Evolutionary conservation across 305 asterid genomes (phyloP).

Genomic region (Fraxinus latifolia): DNA sequence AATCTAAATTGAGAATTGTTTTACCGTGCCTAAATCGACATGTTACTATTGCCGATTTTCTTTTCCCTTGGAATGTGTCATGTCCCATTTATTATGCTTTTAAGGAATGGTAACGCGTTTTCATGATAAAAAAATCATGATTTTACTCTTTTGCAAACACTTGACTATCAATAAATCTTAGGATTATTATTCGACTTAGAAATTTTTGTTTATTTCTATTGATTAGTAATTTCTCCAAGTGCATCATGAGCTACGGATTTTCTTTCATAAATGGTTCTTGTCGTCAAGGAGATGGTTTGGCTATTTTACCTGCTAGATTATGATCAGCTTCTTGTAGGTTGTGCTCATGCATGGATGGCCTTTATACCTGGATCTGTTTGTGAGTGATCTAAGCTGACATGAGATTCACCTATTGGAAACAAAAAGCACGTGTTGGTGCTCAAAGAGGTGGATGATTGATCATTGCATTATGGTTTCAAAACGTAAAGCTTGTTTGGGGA

Average conservation of each 20-base stretch:
- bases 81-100: background rate
- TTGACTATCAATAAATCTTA: background rate
- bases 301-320: background rate
- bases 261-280: background rate
- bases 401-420: background rate
- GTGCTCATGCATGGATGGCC: background rate
- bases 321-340: background rate
- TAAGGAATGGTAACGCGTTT: background rate
- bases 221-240: background rate
- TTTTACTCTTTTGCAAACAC: background rate
- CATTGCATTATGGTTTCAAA: background rate
- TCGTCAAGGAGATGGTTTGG: background rate
- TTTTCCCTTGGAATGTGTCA: background rate
- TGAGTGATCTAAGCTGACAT: background rate
- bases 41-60: background rate
- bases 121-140: background rate
- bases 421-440: background rate
- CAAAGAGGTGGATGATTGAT: background rate
- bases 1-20: conserved; percentile 3
- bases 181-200: background rate
- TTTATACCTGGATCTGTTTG: background rate
- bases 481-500: background rate
- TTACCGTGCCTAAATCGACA: background rate
- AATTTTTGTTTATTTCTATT: background rate
- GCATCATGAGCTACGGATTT: background rate